Evolutionary conservation across 495 filamentous ascomycete species (phyloP).

Genomic region (Pyronema domesticum): DNA sequence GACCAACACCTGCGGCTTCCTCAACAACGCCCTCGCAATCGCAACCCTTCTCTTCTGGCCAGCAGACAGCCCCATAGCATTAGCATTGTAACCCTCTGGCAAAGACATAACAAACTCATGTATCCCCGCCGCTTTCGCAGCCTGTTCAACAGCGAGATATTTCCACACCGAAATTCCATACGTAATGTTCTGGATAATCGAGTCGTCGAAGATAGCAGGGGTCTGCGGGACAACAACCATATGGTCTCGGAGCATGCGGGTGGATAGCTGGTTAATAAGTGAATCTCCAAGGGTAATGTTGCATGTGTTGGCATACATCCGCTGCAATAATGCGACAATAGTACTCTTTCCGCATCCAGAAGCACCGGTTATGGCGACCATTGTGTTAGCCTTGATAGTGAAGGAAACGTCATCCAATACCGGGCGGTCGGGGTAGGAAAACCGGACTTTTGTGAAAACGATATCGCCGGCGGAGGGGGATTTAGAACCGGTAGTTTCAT

Average conservation of each 20-base stretch:
- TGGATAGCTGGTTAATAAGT: constrained; percentile 41
- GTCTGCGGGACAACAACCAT: constrained; percentile 64
- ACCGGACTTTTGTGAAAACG: constrained; percentile 39
- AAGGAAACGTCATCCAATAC: constrained; percentile 39
- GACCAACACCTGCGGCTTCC: constrained; percentile 52
- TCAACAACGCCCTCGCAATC: constrained; percentile 63
- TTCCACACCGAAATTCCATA: constrained; percentile 43
- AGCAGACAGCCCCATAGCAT: constrained; percentile 45
- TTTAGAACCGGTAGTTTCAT: constrained; percentile 37
- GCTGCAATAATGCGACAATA: constrained; percentile 53
- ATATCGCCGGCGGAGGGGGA: constrained; percentile 32
- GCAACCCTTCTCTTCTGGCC: constrained; percentile 71
- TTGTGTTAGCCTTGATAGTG: constrained; percentile 56
- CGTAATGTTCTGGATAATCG: constrained; percentile 57
- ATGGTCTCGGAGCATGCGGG: constrained; percentile 43
- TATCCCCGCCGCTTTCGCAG: constrained; percentile 53
- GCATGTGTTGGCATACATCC: constrained; percentile 36
- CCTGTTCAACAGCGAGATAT: constrained; percentile 31
- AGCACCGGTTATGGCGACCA: constrained; percentile 65
- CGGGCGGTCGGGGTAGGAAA: constrained; percentile 48
- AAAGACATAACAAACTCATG: constrained; percentile 65
- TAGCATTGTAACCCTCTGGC: constrained; percentile 52
- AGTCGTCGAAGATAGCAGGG: constrained; percentile 57
- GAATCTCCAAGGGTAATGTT: constrained; percentile 38
- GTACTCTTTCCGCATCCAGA: constrained; percentile 88